Conservation (phyloP, 2,329 filamentous ascomycete species). For the Drechslerella dactyloides region DNA sequence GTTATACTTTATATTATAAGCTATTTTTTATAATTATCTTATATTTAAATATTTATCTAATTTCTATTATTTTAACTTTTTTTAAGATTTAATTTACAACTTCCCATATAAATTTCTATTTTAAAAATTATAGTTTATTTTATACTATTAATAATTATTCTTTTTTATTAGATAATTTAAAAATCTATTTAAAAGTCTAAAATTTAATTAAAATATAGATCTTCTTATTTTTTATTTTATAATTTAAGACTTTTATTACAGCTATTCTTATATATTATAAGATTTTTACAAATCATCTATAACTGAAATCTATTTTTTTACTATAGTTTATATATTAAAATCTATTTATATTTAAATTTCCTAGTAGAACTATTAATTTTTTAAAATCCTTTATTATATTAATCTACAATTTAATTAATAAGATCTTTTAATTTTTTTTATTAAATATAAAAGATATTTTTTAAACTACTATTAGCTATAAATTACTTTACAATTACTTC, state of each 20-base stretch:
- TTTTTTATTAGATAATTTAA: no score
- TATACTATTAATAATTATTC: no score
- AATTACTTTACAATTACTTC: neutral
- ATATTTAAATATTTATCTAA: no score
- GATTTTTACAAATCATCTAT: neutral
- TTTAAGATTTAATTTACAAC: slow-evolving; percentile 1
- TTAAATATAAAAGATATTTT: neutral
- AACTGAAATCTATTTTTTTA: neutral
- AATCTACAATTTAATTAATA: slow-evolving; percentile 2
- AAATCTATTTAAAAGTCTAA: no score
- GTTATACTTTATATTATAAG: no score
- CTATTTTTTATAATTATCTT: no score
- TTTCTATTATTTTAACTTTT: neutral
- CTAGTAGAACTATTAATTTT: slow-evolving; percentile 5
- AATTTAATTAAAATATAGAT: no score
- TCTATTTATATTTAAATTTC: neutral
- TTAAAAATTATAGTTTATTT: no score
- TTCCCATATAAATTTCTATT: neutral
- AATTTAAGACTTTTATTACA: neutral
- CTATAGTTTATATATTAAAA: neutral
- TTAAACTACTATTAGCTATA: neutral
- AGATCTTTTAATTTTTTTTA: slow-evolving; percentile 13
- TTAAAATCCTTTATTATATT: neutral
- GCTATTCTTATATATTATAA: neutral
- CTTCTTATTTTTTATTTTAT: no score